Conservation (phyloP, 2,329 filamentous ascomycete species). For the Penicillium palitans region DNA sequence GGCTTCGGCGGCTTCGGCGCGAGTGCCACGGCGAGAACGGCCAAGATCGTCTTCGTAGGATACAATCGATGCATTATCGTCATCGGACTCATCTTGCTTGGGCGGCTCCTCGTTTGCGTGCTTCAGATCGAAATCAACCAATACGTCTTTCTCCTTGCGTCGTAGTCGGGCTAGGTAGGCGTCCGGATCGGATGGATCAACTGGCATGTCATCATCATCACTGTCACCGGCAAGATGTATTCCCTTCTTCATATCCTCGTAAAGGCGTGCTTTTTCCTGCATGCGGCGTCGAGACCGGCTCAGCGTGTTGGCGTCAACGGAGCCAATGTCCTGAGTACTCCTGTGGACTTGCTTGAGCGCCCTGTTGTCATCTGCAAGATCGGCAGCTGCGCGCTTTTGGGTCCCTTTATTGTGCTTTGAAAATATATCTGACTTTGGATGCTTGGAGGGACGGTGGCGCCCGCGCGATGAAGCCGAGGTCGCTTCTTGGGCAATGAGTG, state of each 20-base stretch:
- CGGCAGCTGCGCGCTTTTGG: constrained; percentile 63
- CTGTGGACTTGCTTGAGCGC: constrained; percentile 65
- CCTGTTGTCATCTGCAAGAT: constrained; percentile 52
- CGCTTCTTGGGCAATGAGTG: constrained; percentile 65
- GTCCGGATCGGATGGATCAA: constrained; percentile 23
- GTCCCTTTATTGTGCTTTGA: constrained; percentile 62
- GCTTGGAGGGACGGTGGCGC: constrained; percentile 45
- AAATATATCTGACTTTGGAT: constrained; percentile 69
- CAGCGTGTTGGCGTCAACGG: constrained; percentile 57
- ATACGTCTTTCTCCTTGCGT: constrained; percentile 55
- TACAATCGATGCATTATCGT: constrained; percentile 63
- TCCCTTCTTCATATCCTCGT: constrained; percentile 88
- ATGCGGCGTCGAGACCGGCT: constrained; percentile 75
- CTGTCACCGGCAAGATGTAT: constrained; percentile 62
- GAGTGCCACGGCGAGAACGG: constrained; percentile 71
- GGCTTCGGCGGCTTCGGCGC: constrained; percentile 65
- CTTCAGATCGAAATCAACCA: constrained; percentile 94
- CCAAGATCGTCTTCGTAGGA: constrained; percentile 94
- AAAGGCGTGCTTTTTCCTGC: constrained; percentile 85
- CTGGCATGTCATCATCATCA: constrained; percentile 35
- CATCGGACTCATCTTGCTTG: constrained; percentile 35
- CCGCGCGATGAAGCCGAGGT: constrained; percentile 46
- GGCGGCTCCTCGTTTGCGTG: constrained; percentile 71
- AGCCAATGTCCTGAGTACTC: constrained; percentile 59
- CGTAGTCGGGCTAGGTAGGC: constrained; percentile 58